Conservation (phyloP, 257 asterid species). For the Solanum chmielewskii region DNA sequence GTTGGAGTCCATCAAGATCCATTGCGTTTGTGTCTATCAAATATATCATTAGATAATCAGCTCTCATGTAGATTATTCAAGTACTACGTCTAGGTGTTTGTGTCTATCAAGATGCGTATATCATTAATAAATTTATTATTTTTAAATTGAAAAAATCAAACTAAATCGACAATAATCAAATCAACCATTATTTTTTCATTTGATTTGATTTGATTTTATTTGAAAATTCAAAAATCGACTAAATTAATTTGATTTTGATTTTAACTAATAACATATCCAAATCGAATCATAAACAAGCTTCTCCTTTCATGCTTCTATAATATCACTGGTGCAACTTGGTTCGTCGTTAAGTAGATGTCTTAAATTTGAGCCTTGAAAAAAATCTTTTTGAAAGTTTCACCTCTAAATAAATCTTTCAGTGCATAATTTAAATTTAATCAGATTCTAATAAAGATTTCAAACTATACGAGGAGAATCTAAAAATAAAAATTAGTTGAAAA, state of each 20-base stretch:
- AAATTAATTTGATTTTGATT: no score
- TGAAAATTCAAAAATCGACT: fast-evolving
- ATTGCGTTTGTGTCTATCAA: not conserved
- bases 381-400: no score
- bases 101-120: not conserved
- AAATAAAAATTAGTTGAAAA: not conserved
- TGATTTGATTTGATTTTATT: no score
- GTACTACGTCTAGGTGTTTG: no score
- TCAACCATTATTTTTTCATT: no score
- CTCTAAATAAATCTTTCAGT: fast-evolving
- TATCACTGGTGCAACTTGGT: no score
- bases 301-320: not conserved
- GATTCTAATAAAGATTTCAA: no score
- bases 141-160: not conserved
- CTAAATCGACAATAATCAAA: not conserved
- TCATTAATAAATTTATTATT: no score
- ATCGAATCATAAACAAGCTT: not conserved
- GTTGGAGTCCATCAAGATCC: not conserved
- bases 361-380: fast-evolving
- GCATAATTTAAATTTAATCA: no score
- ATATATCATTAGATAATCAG: not conserved
- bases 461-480: no score
- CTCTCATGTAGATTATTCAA: not conserved
- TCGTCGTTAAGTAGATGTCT: no score
- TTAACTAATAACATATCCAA: no score